A percentile compares a stretch with the other conserved stretches of the same genome.
phyloP scores from a whole-genome alignment of 2,329 filamentous ascomycete genomes.

The Neodidymelliopsis sp. region DNA sequence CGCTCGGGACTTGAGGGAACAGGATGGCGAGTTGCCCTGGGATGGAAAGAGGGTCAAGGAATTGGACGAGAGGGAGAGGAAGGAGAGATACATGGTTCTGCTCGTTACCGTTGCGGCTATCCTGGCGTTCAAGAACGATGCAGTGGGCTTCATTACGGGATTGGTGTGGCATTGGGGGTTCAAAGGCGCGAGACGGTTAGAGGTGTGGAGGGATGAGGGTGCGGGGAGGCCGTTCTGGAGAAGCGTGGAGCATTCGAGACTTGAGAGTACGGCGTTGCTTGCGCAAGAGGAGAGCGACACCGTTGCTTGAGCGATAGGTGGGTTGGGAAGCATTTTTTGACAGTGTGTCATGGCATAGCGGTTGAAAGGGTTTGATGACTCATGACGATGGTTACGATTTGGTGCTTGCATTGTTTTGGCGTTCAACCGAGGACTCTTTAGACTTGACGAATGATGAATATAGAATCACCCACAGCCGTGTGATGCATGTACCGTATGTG shows the following conservation, averaged over 20 bases:
- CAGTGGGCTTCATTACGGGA: slow-evolving; percentile 83
- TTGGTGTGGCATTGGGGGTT: slow-evolving; percentile 80
- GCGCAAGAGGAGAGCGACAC: slow-evolving; percentile 39
- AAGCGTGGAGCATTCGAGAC: slow-evolving; percentile 22
- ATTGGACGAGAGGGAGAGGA: slow-evolving; percentile 71
- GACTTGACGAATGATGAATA: background rate
- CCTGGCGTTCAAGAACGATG: slow-evolving; percentile 88
- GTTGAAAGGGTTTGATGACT: background rate
- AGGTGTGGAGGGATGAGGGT: slow-evolving; percentile 34
- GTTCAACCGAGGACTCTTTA: background rate
- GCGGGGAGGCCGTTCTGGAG: slow-evolving; percentile 34
- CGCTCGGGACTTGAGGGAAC: slow-evolving; percentile 64
- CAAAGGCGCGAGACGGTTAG: slow-evolving; percentile 29
- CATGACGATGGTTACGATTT: background rate
- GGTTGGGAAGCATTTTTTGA: background rate
- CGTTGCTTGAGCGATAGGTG: slow-evolving; percentile 29
- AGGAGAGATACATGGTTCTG: slow-evolving; percentile 87
- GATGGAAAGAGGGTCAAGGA: slow-evolving; percentile 58
- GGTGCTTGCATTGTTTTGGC: background rate
- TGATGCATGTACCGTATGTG: background rate
- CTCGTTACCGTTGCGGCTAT: slow-evolving; percentile 83
- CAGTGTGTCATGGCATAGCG: slow-evolving; percentile 11
- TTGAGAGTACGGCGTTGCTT: slow-evolving; percentile 35
- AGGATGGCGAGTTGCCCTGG: slow-evolving; percentile 38
- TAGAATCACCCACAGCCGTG: background rate